These are phyloP conservation scores for Eimeria sp. DNA, from an alignment of 169 alveolate species.

Conservation along the genomic window DNA sequence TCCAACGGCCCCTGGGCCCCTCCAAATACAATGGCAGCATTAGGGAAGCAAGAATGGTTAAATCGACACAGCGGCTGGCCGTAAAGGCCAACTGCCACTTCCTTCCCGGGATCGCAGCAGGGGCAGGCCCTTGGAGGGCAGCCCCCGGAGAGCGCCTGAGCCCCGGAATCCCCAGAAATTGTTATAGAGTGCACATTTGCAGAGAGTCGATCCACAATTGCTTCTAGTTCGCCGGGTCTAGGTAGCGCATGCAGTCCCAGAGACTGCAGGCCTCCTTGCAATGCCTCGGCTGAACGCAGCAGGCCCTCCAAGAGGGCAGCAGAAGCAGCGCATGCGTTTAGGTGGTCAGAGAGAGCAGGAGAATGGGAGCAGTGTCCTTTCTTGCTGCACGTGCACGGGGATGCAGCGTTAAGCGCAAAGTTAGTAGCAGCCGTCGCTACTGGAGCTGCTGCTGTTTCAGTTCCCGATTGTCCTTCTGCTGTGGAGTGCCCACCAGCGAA, in stretches of 20 bases:
- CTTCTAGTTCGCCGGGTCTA: background rate
- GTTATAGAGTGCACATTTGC: slow-evolving; percentile 60
- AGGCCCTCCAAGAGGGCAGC: slow-evolving; percentile 51
- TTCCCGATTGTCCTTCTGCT: slow-evolving; percentile 1
- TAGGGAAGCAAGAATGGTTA: slow-evolving; percentile 51
- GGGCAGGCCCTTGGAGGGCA: slow-evolving; percentile 21
- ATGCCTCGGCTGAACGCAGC: slow-evolving; percentile 1
- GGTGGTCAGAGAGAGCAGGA: slow-evolving; percentile 28
- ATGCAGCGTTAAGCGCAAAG: background rate
- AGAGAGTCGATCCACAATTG: slow-evolving; percentile 26
- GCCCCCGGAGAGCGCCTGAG: background rate
- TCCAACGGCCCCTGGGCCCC: slow-evolving; percentile 41
- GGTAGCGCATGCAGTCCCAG: slow-evolving; percentile 22
- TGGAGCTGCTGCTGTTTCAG: background rate
- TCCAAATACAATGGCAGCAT: slow-evolving; percentile 48
- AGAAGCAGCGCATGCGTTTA: slow-evolving; percentile 15
- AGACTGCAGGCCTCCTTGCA: slow-evolving; percentile 25
- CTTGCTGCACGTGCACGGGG: slow-evolving; percentile 7
- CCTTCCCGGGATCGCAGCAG: slow-evolving; percentile 49
- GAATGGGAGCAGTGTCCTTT: background rate
- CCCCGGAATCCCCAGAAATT: background rate
- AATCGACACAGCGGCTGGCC: slow-evolving; percentile 38
- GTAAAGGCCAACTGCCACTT: slow-evolving; percentile 58
- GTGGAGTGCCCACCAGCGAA: slow-evolving; percentile 44
- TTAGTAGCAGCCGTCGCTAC: background rate